Base-by-base conservation (phyloP, 345 rosid species). In the Heritiera fomes region DNA sequence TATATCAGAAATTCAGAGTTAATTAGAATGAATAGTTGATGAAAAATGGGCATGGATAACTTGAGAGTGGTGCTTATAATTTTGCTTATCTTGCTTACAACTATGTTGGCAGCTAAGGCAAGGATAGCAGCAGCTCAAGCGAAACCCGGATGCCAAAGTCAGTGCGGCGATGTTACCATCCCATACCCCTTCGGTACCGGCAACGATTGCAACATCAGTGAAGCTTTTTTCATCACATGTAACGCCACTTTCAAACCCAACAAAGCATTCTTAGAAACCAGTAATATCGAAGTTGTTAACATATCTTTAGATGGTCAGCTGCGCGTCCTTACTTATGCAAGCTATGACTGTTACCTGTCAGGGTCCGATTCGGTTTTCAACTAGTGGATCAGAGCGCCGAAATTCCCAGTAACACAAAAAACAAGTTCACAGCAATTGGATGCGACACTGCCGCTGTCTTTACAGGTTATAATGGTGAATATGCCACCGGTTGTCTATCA, bases 111-210 rank as follows among this genome's bases (percentile, higher is more conserved):
- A n/a, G n/a, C n/a, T n/a, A n/a, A n/a, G n/a, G n/a, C n/a, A n/a
- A n/a, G n/a, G n/a, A n/a, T n/a, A n/a, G n/a, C n/a, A n/a, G n/a
- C n/a, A n/a, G n/a, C n/a, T n/a, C n/a, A n/a, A n/a, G n/a, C n/a
- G n/a, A n/a, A n/a, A n/a, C n/a, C n/a, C n/a, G n/a, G n/a, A n/a
- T n/a, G n/a, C n/a, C n/a, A n/a, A n/a, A n/a, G n/a, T 0, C 59
- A 55, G 4, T 80, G 81, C 20, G 85, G 82, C 1, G 12, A 6
- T 0, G 18, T 79, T 11, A 56, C 2, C 49, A 76, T 79, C 40
- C 80, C 85, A 6, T 83, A 28, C 34, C 85, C 85, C 4, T 83
- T 83, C 17, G 85, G 85, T 28, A 55, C 59, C 14, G 5, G 14
- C 10, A 5, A 14, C 3, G 53, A 18, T 14, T 84, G 83, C 62